Evolutionary conservation across 139 green algal species (phyloP).

Genomic region (Chlamydomonas schloesseri): DNA sequence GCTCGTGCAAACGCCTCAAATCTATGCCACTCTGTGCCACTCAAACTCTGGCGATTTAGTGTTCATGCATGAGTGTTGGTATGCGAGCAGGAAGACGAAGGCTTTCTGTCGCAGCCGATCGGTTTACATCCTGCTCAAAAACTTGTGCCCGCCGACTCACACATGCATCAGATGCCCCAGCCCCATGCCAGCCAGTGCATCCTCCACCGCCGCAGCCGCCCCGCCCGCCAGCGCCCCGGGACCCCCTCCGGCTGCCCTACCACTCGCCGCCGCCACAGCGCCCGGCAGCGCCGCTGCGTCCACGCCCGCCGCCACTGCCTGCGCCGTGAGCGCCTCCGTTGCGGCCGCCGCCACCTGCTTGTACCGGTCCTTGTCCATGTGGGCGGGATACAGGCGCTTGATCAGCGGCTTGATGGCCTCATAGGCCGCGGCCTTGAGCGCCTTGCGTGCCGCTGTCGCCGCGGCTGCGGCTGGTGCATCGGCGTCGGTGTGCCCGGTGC

Average conservation of each 20-base stretch:
- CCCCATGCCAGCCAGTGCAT: background rate
- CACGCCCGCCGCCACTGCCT: background rate
- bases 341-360: constrained; percentile 11
- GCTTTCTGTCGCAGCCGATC: no score
- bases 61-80: no score
- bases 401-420: background rate
- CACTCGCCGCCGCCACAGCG: background rate
- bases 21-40: no score
- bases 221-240: no score
- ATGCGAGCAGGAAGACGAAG: no score
- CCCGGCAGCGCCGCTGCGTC: background rate
- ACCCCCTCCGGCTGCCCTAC: no score
- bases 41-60: no score
- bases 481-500: background rate
- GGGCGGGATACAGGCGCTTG: background rate
- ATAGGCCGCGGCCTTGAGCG: background rate
- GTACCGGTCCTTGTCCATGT: background rate
- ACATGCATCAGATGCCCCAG: background rate
- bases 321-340: background rate
- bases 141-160: no score
- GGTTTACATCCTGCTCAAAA: no score
- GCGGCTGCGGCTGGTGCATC: background rate
- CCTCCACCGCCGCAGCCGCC: background rate
- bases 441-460: background rate
- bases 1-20: no score